Conservation (phyloP, 2,329 filamentous ascomycete genomes). For the Aspergillus versicolor region DNA sequence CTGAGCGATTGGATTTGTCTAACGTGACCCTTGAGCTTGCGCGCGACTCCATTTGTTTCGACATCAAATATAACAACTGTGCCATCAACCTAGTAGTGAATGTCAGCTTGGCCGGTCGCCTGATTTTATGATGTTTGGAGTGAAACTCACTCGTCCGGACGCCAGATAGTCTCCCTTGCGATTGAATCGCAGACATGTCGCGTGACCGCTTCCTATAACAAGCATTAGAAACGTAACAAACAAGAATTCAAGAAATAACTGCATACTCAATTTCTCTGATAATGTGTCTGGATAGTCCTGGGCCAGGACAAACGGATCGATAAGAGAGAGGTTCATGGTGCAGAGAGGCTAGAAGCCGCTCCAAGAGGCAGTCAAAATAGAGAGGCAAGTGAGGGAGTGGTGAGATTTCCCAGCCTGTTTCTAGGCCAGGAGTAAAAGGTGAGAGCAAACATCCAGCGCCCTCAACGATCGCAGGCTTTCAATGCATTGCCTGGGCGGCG, state of each 20-base stretch:
- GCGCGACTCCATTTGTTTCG: conserved; percentile 93
- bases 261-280: conserved; percentile 76
- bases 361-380: not conserved
- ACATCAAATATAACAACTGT: conserved; percentile 95
- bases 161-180: conserved; percentile 92
- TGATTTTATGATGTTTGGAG: not conserved
- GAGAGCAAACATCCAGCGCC: conserved; percentile 27
- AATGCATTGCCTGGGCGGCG: conserved; percentile 7
- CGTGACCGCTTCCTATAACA: conserved; percentile 57
- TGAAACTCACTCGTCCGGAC: conserved; percentile 70
- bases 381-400: not conserved
- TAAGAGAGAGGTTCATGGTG: conserved; percentile 68
- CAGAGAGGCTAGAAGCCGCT: not conserved
- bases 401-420: conserved; percentile 22
- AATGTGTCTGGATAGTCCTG: conserved; percentile 89
- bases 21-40: conserved; percentile 90
- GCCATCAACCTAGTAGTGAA: conserved; percentile 64
- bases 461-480: conserved; percentile 8
- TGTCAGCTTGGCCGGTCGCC: conserved; percentile 16
- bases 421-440: conserved; percentile 23
- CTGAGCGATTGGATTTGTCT: conserved; percentile 88
- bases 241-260: not conserved
- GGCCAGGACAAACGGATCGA: conserved; percentile 69
- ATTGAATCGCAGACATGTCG: conserved; percentile 78
- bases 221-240: conserved; percentile 13